Conservation (phyloP, 768 basidiomycete genomes). For the Amanita jacksonii region DNA sequence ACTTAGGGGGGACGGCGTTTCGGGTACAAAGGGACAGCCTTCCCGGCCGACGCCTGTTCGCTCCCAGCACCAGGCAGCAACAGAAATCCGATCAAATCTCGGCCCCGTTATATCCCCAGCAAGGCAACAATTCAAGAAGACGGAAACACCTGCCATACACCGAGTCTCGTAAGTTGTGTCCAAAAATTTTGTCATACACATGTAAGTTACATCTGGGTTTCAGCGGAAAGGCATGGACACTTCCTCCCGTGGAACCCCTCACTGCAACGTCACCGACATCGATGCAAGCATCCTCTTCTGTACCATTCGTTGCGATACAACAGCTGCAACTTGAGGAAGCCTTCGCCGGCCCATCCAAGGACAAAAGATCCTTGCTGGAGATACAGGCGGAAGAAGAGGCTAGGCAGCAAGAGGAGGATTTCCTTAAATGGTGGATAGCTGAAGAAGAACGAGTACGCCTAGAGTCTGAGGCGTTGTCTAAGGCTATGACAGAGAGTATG, state of each 20-base stretch:
- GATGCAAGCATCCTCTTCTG: constrained; percentile 17
- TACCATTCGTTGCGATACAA: constrained; percentile 83
- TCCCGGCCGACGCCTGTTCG: neutral
- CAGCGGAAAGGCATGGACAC: constrained; percentile 57
- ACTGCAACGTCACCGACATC: constrained; percentile 19
- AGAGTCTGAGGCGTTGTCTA: constrained; percentile 21
- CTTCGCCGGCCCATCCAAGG: constrained; percentile 23
- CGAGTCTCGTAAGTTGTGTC: constrained; percentile 39
- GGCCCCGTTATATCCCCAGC: constrained; percentile 61
- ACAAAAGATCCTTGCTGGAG: constrained; percentile 59
- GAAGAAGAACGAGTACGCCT: constrained; percentile 66
- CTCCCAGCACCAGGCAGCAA: constrained; percentile 4
- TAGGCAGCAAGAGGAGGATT: constrained; percentile 62
- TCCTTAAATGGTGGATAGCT: constrained; percentile 81
- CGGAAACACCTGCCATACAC: constrained; percentile 22
- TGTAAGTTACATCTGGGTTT: constrained; percentile 11
- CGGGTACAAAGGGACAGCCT: neutral
- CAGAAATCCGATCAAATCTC: constrained; percentile 22
- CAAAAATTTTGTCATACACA: neutral
- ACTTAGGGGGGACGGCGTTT: neutral
- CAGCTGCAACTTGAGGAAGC: constrained; percentile 57
- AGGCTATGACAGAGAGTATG: neutral
- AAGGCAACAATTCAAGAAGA: constrained; percentile 26
- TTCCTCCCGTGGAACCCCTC: constrained; percentile 41
- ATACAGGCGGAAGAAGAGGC: constrained; percentile 82